These are phyloP conservation scores for Aspergillus alliaceus DNA, from an alignment of 2,329 filamentous ascomycete species.

Conservation along the genomic window DNA sequence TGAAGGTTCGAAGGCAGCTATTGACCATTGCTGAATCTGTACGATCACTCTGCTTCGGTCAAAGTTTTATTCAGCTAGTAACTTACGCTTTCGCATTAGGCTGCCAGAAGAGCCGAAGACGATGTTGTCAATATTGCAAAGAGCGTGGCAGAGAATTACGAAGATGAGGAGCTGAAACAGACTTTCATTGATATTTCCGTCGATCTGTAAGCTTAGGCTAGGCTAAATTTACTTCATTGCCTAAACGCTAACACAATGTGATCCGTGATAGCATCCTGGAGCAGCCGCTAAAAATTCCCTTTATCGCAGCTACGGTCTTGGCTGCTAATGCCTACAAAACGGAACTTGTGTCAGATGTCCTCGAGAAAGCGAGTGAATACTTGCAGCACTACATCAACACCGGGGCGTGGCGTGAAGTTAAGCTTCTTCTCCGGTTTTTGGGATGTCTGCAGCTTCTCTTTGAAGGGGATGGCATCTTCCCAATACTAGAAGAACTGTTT, in stretches of 20 bases:
- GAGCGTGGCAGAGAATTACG: slow-evolving; percentile 76
- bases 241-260: slow-evolving; percentile 19
- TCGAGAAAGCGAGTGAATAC: slow-evolving; percentile 61
- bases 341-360: slow-evolving; percentile 70
- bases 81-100: slow-evolving; percentile 34
- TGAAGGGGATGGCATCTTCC: slow-evolving; percentile 81
- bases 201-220: slow-evolving; percentile 60
- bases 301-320: slow-evolving; percentile 80
- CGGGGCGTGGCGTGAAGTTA: slow-evolving; percentile 87
- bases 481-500: slow-evolving; percentile 86
- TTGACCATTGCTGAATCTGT: slow-evolving; percentile 77
- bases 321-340: slow-evolving; percentile 75
- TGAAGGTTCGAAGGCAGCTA: slow-evolving; percentile 75
- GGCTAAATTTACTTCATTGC: neutral
- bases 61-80: neutral
- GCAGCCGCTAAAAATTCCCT: slow-evolving; percentile 97
- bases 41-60: slow-evolving; percentile 17
- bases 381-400: slow-evolving; percentile 67
- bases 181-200: slow-evolving; percentile 72
- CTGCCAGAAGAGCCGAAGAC: slow-evolving; percentile 74
- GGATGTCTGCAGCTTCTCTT: slow-evolving; percentile 80
- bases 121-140: slow-evolving; percentile 74
- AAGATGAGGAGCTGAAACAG: slow-evolving; percentile 74
- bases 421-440: slow-evolving; percentile 84
- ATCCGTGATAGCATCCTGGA: slow-evolving; percentile 61